Evolutionary conservation across 176 grass and related monocot genomes (phyloP), one percentile per base, ranked within the genome.

Genomic region (Carex parvula): DNA sequence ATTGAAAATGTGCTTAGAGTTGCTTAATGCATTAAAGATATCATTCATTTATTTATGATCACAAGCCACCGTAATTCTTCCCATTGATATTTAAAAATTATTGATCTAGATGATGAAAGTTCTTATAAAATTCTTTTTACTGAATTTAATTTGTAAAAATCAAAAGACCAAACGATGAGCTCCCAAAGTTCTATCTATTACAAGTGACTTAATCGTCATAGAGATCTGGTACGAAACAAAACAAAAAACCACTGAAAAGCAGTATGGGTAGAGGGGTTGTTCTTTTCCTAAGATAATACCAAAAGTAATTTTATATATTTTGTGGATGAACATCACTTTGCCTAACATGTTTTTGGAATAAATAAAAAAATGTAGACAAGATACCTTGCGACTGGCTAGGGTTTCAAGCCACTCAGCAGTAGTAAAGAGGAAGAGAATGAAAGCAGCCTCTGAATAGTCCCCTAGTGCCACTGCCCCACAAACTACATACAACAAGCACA

Each of bases 371-470:
- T 39, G 17, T 37, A 72, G 30, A 37, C 21, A 81, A 79, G 75
- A 41, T 8, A 92, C 97, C 97, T 99, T 92, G 50, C 72, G 90
- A 84, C 97, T 94, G 0, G 97, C 93, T 86, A 86, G 85, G 81
- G 89, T 92, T 68, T 99, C 93, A 58, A 99, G 87, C 97, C 97
- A 99, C 85, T 96, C 91, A 44, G 97, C 97, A 81, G 87, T 91
- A 57, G 88, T 89, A 84, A 99, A 99, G 56, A 99, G 90, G 74
- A 99, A 94, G 39, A 99, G 88, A 24, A 99, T 99, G 84, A 92
- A 91, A 18, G 90, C 93, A 30, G 97, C 97, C 81, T 99, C 97
- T 12, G 91, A 82, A 48, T 94, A 96, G 84, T 99, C 97, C 65
- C 86, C 73, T 4, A 99, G 87, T 52, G 91, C 97, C 80, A 99